Percentiles rank a stretch among this genome's conserved stretches.
Evolutionary conservation across 108 stramenopile species (phyloP).

Genomic region (Conticribra guillardii): DNA sequence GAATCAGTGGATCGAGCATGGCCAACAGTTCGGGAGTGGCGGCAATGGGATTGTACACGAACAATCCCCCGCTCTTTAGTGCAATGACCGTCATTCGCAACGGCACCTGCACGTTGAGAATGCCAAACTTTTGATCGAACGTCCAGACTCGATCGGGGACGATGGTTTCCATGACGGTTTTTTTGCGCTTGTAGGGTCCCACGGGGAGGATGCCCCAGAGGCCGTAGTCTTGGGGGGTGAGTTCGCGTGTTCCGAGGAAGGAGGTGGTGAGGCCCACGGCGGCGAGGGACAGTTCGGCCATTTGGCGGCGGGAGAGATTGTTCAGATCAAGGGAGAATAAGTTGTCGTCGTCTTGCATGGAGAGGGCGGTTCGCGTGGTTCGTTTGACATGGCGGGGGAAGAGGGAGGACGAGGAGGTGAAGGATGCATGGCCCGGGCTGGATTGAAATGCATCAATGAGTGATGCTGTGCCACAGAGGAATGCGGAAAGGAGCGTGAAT

Average conservation of each 20-base stretch:
- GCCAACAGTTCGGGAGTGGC: conserved; percentile 83
- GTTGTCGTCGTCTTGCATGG: too few species aligned
- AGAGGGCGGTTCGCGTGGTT: too few species aligned
- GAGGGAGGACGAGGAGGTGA: too few species aligned
- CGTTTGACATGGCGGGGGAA: too few species aligned
- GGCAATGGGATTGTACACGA: conserved; percentile 92
- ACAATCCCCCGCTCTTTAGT: conserved; percentile 73
- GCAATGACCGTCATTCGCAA: conserved; percentile 87
- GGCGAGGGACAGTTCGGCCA: conserved; percentile 63
- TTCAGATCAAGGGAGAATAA: not conserved
- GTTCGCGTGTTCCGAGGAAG: conserved; percentile 67
- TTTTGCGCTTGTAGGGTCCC: conserved; percentile 89
- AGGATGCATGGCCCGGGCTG: too few species aligned
- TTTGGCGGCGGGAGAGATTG: conserved; percentile 58
- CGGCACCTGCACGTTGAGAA: conserved; percentile 94
- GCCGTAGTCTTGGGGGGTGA: conserved; percentile 79
- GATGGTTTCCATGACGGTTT: conserved; percentile 80
- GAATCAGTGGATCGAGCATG: conserved; percentile 61
- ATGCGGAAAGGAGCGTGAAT: too few species aligned
- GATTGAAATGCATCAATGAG: too few species aligned
- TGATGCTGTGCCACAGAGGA: too few species aligned
- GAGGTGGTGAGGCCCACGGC: conserved; percentile 67
- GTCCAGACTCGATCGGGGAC: conserved; percentile 89
- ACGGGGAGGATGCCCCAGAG: conserved; percentile 91
- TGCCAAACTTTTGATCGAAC: conserved; percentile 94